phyloP scores from a whole-genome alignment of 2,329 filamentous ascomycete species.

The Talaromyces islandicus region DNA sequence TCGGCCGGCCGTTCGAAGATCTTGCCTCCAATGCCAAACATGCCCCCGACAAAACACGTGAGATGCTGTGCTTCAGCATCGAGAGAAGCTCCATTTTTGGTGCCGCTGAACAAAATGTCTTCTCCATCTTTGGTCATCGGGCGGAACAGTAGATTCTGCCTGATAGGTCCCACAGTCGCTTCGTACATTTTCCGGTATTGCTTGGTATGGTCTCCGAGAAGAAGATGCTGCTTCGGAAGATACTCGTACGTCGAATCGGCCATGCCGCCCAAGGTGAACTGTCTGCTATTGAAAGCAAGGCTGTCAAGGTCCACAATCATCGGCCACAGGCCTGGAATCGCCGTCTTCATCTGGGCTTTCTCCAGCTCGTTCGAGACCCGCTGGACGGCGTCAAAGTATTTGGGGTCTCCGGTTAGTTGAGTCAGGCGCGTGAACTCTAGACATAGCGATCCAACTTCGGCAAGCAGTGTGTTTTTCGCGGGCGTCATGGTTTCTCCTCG shows the following conservation, averaged over 20 bases:
- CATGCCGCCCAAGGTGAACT: slow-evolving; percentile 40
- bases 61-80: slow-evolving; percentile 50
- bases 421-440: slow-evolving; percentile 87
- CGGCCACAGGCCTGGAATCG: slow-evolving; percentile 74
- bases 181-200: slow-evolving; percentile 42
- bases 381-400: slow-evolving; percentile 85
- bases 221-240: slow-evolving; percentile 43
- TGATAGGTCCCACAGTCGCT: slow-evolving; percentile 31
- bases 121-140: slow-evolving; percentile 37
- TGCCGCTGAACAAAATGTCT: slow-evolving; percentile 36
- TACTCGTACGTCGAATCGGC: slow-evolving; percentile 48
- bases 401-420: slow-evolving; percentile 72
- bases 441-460: slow-evolving; percentile 72
- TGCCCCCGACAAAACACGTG: slow-evolving; percentile 56
- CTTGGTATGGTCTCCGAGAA: slow-evolving; percentile 35
- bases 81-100: slow-evolving; percentile 18
- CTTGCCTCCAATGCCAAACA: slow-evolving; percentile 55
- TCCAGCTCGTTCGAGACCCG: slow-evolving; percentile 75
- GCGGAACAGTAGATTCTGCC: slow-evolving; percentile 38
- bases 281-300: slow-evolving; percentile 22
- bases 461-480: slow-evolving; percentile 59
- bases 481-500: slow-evolving; percentile 31
- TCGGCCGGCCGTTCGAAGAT: slow-evolving; percentile 51
- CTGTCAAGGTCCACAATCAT: slow-evolving; percentile 58
- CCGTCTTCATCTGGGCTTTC: slow-evolving; percentile 64